Percentiles rank a stretch among this genome's conserved stretches.
phyloP scores from a whole-genome alignment of 768 basidiomycete species.

The Lenzites betulinus region DNA sequence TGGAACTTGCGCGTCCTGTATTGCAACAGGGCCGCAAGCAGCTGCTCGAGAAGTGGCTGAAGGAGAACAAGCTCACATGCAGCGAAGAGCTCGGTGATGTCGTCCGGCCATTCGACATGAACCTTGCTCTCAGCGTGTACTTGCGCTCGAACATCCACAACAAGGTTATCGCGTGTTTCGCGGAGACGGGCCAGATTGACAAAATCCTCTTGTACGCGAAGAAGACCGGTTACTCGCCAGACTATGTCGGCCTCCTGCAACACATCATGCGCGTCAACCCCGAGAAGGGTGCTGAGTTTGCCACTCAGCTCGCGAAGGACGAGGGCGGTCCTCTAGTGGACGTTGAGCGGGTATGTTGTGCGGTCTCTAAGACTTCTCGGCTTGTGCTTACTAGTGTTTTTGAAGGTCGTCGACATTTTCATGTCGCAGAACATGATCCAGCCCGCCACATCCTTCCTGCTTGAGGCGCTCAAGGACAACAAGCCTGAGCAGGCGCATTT shows the following conservation, averaged over 20 bases:
- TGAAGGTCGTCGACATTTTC: constrained; percentile 95
- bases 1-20: constrained; percentile 95
- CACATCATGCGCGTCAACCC: constrained; percentile 96
- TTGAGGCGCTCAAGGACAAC: constrained; percentile 98
- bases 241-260: constrained; percentile 89
- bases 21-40: constrained; percentile 96
- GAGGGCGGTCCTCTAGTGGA: constrained; percentile 92
- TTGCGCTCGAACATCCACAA: constrained; percentile 97
- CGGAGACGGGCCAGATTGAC: constrained; percentile 97
- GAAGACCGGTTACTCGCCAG: constrained; percentile 93
- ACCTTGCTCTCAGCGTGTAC: constrained; percentile 95
- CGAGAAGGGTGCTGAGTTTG: constrained; percentile 98
- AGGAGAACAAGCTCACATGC: constrained; percentile 99
- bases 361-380: background rate
- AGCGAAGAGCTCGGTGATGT: constrained; percentile 98
- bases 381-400: background rate
- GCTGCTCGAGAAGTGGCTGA: constrained; percentile 97
- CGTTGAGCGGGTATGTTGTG: constrained; percentile 72
- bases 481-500: constrained; percentile 94
- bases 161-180: constrained; percentile 99
- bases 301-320: constrained; percentile 91
- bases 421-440: constrained; percentile 99
- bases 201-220: constrained; percentile 98
- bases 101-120: constrained; percentile 94
- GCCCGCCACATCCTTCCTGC: constrained; percentile 95